Evolutionary conservation across 2,329 filamentous ascomycete species (phyloP).

Genomic region (Calonectria hongkongensis): DNA sequence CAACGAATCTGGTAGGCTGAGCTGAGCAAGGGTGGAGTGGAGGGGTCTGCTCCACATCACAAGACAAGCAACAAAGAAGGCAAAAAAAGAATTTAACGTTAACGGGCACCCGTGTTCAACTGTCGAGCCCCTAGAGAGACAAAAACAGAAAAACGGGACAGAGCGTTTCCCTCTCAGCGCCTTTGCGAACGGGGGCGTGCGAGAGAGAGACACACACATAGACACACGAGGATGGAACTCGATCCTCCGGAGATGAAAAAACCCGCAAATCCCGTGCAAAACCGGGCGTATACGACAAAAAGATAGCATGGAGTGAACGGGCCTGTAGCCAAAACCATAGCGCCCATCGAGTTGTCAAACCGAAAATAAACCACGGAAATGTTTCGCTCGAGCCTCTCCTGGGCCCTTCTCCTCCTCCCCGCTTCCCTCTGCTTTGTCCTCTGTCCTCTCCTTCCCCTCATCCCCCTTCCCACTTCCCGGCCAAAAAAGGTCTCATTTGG

Average conservation of each 20-base stretch:
- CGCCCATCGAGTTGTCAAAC: neutral
- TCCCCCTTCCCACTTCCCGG: neutral
- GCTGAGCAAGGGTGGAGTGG: neutral
- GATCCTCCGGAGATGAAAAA: neutral
- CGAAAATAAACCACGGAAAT: conserved; percentile 19
- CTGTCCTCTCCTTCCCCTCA: neutral
- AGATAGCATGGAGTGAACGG: neutral
- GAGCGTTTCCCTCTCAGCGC: neutral
- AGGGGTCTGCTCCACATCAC: neutral
- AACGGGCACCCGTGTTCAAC: neutral
- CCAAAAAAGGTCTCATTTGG: neutral
- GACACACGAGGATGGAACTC: no score
- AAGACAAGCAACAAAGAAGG: neutral
- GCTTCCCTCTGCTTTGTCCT: neutral
- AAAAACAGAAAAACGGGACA: neutral
- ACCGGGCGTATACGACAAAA: neutral
- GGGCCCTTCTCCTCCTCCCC: neutral
- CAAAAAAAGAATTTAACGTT: neutral
- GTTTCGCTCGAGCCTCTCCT: neutral
- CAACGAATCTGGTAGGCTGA: conserved; percentile 46
- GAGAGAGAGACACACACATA: no score
- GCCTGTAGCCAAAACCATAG: conserved; percentile 4
- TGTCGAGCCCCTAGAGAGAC: neutral
- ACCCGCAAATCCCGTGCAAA: conserved; percentile 5
- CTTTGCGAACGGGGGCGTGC: no score